Evolutionary conservation across 768 basidiomycete species (phyloP), one percentile per base, ranked within the genome.

Genomic region (Cystofilobasidium bisporidii): DNA sequence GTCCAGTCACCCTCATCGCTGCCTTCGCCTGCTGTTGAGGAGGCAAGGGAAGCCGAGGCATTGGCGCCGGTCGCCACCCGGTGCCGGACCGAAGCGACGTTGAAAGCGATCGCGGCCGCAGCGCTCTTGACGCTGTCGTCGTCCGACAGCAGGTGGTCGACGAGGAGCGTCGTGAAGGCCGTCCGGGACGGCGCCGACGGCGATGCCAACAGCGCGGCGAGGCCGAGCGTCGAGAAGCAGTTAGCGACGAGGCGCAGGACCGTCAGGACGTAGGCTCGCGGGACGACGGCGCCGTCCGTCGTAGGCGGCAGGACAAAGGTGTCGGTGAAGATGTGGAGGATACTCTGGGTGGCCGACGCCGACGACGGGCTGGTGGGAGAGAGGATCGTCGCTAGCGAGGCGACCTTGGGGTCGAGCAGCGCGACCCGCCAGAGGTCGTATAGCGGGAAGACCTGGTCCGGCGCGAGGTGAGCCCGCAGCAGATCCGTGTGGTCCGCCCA

Each of bases 361-460:
- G 43, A 43, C 14, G 43, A 43, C 20, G 60, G 15, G 28, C 26
- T 20, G 32, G 24, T 43, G 24, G 18, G 53, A 10, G 24, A 36
- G 9, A 41, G 17, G 38, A 53, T 12, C 43, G 61, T 28, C 28
- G 45, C 33, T 28, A 68, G 26, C n/a, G n/a, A 87, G 0, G 76
- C 74, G 0, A 82, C 81, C 22, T 85, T 82, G 0, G 81, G 79
- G 74, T 89, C 86, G 26, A 92, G 82, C 22, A 89, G 75, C 0
- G 86, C 86, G 14, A 92, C 80, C 0, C 90, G 81, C 86, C 89
- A 88, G 71, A 92, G 80, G 73, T 94, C 91, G 15, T 85, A 82
- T 6, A 92, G 74, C 0, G 91, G 91, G 79, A 93, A 94, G 36
- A 90, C 79, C 45, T 83, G 79, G 12, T 81, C 79, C 0, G 80